Evolutionary conservation across 129 eudicot species (phyloP), one percentile per base, ranked within the genome.

Genomic region (Flaveria sonorensis): DNA sequence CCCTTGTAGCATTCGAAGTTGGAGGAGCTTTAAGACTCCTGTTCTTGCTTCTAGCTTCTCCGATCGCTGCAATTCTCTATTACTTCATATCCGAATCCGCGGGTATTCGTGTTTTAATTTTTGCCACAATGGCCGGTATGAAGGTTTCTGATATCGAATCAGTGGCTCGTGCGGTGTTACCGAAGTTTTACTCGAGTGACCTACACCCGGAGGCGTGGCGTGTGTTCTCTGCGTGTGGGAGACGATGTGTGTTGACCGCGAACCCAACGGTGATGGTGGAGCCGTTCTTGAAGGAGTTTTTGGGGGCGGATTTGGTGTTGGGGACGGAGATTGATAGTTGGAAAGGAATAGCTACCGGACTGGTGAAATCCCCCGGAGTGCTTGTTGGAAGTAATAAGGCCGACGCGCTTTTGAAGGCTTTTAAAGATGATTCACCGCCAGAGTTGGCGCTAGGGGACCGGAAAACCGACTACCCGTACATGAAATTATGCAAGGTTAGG

Each of bases 231-330:
- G 84, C 94, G 24, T 89, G 91, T 74, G 90, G 94, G 61, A 84
- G 68, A 19, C 76, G 86, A 39, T 86, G 85, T 65, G 90, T 86
- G 16, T 51, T 86, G 56, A 89, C 94, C 9, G 94, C 94, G 26
- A 89, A 89, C 39, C 94, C 94, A 0, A 83, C 87, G 74, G 83
- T 89, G 57, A 89, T 86, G 90, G 94, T 89, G 62, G 91, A 86
- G 73, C 78, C 91, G 40, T 86, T 89, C 56, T 55, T 86, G 76
- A 86, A 84, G 70, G 94, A 89, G 72, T 86, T 80, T 60, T 85
- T 89, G 51, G 88, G 85, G 6, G 88, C 87, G 7, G 92, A 89
- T 83, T 32, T 83, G 81, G 96, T 89, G 10, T 61, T 89, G 43
- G 96, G 96, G 65, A 89, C 96, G 46, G 96, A 89, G 77, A 81